phyloP scores from a whole-genome alignment of 2,329 filamentous ascomycete genomes.

The Sarocladium brachiariae region DNA sequence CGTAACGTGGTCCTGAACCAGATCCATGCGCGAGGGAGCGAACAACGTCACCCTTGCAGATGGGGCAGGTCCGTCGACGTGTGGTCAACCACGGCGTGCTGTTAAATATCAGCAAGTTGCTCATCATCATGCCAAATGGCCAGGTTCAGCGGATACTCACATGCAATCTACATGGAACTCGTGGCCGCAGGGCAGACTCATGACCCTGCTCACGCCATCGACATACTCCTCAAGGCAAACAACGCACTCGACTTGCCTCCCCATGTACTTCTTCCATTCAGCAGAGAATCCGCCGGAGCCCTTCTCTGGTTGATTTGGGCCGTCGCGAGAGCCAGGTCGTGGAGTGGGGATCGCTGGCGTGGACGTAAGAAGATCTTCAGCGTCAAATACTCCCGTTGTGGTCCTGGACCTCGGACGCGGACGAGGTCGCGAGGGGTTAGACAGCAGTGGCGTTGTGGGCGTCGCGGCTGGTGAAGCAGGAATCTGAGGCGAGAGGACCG shows the following conservation, averaged over 20 bases:
- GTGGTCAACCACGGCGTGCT: constrained; percentile 97
- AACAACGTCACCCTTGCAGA: constrained; percentile 97
- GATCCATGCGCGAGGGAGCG: constrained; percentile 52
- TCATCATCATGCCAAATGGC: background rate
- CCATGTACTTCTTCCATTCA: constrained; percentile 62
- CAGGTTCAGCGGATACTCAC: constrained; percentile 60
- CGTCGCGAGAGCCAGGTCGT: constrained; percentile 20
- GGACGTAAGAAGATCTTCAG: constrained; percentile 35
- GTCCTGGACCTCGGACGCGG: constrained; percentile 59
- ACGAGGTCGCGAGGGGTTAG: constrained; percentile 40
- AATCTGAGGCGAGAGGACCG: constrained; percentile 41
- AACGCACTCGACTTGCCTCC: constrained; percentile 76
- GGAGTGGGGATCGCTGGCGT: constrained; percentile 35
- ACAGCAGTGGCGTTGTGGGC: constrained; percentile 71
- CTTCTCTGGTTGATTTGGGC: constrained; percentile 42
- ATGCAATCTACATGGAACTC: constrained; percentile 99
- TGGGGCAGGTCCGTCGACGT: constrained; percentile 90
- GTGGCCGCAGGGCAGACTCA: constrained; percentile 95
- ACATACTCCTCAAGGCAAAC: constrained; percentile 96
- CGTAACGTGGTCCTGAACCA: constrained; percentile 45
- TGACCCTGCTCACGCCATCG: constrained; percentile 87
- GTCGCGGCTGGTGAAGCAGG: constrained; percentile 57
- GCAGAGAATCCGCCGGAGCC: constrained; percentile 30
- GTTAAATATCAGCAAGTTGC: constrained; percentile 17
- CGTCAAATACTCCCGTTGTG: constrained; percentile 52